Evolutionary conservation across 768 basidiomycete species (phyloP), one percentile per base, ranked within the genome.

Genomic region (Austroboletus festivus): DNA sequence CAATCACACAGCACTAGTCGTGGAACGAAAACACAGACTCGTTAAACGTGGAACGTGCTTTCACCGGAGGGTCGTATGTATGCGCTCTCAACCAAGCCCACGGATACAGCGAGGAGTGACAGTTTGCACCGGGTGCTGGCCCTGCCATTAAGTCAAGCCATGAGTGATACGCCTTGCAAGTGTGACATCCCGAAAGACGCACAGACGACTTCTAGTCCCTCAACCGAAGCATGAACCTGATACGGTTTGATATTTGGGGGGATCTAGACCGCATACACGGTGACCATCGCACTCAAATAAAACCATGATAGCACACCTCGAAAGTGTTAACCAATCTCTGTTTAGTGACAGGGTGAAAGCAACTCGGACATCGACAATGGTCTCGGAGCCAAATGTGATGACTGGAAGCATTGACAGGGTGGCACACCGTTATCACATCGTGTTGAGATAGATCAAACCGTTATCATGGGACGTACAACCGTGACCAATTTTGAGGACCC

Each of bases 351-450:
- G 85, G 72, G 66, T 97, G 94, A 61, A 89, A 94, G 66, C 93
- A 95, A 42, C 80, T 71, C 5, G 85, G 71, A 64, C 93, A 96
- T 28, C 93, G 78, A 63, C 95, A 98, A 56, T 97, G 94, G 61
- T 97, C 95, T 38, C 91, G 75, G 20, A 97, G 71, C 88, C 92
- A 96, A 34, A 92, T 79, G 59, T 93, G 83, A 63, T 95, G 91
- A 62, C 94, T 97, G 55, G 22, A 54, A 38, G 21, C n/a, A 23
- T 39, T 42, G 33, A 11, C 39, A 38, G 46, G 28, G 45, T 38
- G n/a, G n/a, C n/a, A n/a, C 30, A 28, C 26, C 26, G 26, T 28
- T 28, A 11, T n/a, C n/a, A n/a, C n/a, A n/a, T n/a, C n/a, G n/a
- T n/a, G n/a, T n/a, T n/a, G n/a, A n/a, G n/a, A n/a, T n/a, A n/a